These are phyloP conservation scores for Purpureocillium takamizusanense DNA, from an alignment of 2,329 filamentous ascomycete species.

Conservation along the genomic window DNA sequence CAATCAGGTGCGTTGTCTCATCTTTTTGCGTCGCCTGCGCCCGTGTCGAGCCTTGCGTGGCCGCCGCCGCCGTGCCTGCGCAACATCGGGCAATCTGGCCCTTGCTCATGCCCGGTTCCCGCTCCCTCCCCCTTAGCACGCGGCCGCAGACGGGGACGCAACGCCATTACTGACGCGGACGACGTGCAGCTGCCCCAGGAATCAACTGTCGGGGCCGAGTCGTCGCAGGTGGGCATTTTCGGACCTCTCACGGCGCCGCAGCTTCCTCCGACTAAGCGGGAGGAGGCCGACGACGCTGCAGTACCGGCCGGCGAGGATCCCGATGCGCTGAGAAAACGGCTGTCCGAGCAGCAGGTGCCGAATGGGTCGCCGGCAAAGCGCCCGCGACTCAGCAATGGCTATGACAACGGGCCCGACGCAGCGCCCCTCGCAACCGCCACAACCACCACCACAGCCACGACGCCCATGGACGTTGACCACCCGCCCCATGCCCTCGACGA, in stretches of 20 bases:
- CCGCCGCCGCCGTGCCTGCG: neutral
- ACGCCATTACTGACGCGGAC: neutral
- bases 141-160: too few species aligned
- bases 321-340: conserved; percentile 41
- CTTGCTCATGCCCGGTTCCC: neutral
- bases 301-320: conserved; percentile 21
- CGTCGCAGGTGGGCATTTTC: conserved; percentile 44
- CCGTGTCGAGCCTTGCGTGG: neutral
- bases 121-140: too few species aligned
- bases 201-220: conserved; percentile 35
- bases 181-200: conserved; percentile 38
- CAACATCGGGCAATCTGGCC: conserved; percentile 2
- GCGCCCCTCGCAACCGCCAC: conserved; percentile 15
- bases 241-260: conserved; percentile 32
- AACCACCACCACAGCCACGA: conserved; percentile 39
- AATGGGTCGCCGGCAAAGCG: conserved; percentile 52
- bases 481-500: conserved; percentile 12
- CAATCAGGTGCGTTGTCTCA: conserved; percentile 34
- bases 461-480: conserved; percentile 52
- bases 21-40: conserved; percentile 4
- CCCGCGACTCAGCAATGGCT: conserved; percentile 52
- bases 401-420: conserved; percentile 44
- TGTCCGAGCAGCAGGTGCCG: conserved; percentile 31
- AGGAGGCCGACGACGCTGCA: neutral
- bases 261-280: conserved; percentile 8